Evolutionary conservation across 2,329 filamentous ascomycete species (phyloP), one percentile per base, ranked within the genome.

Genomic region (Dactylellina leptospora): DNA sequence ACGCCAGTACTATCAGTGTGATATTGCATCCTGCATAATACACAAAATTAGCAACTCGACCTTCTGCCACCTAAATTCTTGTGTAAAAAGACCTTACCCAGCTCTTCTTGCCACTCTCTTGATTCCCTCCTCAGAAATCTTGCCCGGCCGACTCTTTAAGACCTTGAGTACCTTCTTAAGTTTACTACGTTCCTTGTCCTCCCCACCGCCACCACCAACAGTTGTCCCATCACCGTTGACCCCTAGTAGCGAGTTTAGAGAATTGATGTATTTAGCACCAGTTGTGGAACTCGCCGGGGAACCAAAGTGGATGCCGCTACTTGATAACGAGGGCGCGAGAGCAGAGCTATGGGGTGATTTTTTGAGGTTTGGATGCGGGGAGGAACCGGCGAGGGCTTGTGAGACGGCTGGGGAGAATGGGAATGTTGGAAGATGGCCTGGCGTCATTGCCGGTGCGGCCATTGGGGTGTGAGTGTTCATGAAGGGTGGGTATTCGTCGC

Each of bases 101-200:
- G 88, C 83, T 60, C 86, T 83, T 76, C 86, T 85, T 6, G 87
- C 88, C 27, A 93, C 81, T 59, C 89, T 84, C 78, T 90, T 87
- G n/a, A 95, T 82, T 1, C 89, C 89, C 27, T 89, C 87, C 76
- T 91, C 88, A 75, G 89, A 91, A 36, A 93, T 76, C 42, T 75
- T 60, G 16, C 76, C 76, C 3, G 76, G 76, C 9, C 72, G 54
- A 30, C 53, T 48, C 13, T 74, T 74, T 0, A 77, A 53, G 18
- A 76, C 58, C 28, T 74, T 74, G n/a, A 77, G 68, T 16, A 77
- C 64, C 38, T 53, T 51, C 54, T 47, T 71, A 23, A 68, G 50
- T 33, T 69, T 73, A 23, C 61, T 61, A 48, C 61, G 50, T 33
- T 68, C 62, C n/a, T 73, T 51, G 16, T 71, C 61, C 25, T 70